Evolutionary conservation across 441 rosid genomes (phyloP).

Genomic region (Raphanus hybrid): DNA sequence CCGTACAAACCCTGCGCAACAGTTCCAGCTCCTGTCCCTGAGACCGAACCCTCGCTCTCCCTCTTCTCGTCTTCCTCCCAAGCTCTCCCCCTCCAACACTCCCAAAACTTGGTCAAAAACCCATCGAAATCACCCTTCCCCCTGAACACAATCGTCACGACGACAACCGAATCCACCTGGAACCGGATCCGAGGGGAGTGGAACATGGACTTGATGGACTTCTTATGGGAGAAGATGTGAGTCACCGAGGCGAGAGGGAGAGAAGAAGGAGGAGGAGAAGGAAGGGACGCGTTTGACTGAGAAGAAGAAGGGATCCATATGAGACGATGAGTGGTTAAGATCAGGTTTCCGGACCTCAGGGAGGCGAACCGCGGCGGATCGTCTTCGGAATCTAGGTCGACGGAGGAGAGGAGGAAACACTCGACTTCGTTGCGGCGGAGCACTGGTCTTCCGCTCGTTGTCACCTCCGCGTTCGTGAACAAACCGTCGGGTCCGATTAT

Average conservation of each 20-base stretch:
- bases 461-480: conserved; percentile 52
- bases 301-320: conserved; percentile 71
- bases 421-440: conserved; percentile 74
- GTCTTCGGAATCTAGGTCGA: conserved; percentile 79
- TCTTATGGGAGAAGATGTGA: conserved; percentile 67
- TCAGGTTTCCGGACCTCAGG: conserved; percentile 65
- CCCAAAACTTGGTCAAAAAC: conserved; percentile 71
- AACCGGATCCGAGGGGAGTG: conserved; percentile 88
- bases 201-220: conserved; percentile 84
- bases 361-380: conserved; percentile 46
- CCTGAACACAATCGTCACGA: conserved; percentile 68
- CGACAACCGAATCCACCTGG: conserved; percentile 64
- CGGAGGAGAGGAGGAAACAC: conserved; percentile 74
- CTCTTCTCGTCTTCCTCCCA: conserved; percentile 61
- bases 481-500: conserved; percentile 32
- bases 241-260: conserved; percentile 62
- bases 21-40: conserved; percentile 34
- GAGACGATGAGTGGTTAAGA: conserved; percentile 91
- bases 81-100: conserved; percentile 79
- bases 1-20: conserved; percentile 60
- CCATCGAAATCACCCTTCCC: conserved; percentile 89
- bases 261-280: conserved; percentile 48
- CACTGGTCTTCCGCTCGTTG: conserved; percentile 84
- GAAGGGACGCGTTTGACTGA: conserved; percentile 25
- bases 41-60: conserved; percentile 22